Evolutionary conservation across 192 early-diverging fungal genomes (phyloP).

Genomic region (Umbelopsis isabellina): DNA sequence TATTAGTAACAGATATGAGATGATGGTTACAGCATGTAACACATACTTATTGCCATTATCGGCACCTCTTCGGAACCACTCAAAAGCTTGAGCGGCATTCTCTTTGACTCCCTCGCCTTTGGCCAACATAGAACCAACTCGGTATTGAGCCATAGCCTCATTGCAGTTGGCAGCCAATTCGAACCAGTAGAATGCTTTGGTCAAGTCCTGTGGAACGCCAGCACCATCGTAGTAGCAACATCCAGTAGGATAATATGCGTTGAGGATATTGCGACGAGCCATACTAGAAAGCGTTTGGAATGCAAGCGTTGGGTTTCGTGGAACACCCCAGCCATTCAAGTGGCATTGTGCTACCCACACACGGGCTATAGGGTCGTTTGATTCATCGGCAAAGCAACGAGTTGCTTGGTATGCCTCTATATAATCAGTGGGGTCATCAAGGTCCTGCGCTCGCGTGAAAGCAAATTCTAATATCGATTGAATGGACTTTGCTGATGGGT

Average conservation of each 20-base stretch:
- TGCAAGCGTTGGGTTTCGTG: constrained; percentile 14
- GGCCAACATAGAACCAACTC: constrained; percentile 22
- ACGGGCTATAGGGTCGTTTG: constrained; percentile 9
- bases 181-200: constrained; percentile 27
- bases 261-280: constrained; percentile 8
- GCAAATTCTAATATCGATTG: constrained; percentile 18
- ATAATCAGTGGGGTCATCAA: constrained; percentile 24
- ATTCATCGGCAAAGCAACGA: constrained; percentile 12
- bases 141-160: constrained; percentile 33
- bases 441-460: constrained; percentile 26
- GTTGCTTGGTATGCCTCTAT: constrained; percentile 24
- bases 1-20: not conserved
- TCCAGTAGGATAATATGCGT: constrained; percentile 28
- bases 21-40: not conserved
- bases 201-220: constrained; percentile 5
- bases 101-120: constrained; percentile 33
- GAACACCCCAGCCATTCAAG: constrained; percentile 28
- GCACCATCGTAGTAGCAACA: constrained; percentile 32
- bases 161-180: constrained; percentile 3
- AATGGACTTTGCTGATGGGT: not conserved
- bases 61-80: constrained; percentile 26
- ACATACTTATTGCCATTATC: constrained; percentile 30
- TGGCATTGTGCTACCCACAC: constrained; percentile 35
- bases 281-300: constrained; percentile 22
- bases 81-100: constrained; percentile 22